Conservation (phyloP, 345 rosid species). For the Mallotus nudiflorus region DNA sequence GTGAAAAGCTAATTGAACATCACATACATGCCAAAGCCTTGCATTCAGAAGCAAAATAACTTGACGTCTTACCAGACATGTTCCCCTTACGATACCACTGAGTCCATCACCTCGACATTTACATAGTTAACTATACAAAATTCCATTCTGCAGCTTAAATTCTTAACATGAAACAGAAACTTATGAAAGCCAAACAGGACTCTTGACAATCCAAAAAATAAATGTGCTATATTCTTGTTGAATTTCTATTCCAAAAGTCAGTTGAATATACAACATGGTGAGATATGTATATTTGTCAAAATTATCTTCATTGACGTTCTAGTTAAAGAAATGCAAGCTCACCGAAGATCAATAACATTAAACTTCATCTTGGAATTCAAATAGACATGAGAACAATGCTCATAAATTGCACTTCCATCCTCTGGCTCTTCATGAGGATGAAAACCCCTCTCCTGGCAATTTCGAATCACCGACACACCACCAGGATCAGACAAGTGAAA, state of each 20-base stretch:
- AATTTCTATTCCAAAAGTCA: background rate
- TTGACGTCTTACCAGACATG: background rate
- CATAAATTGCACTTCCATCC: slow-evolving; percentile 81
- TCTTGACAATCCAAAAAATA: background rate
- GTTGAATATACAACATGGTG: slow-evolving; percentile 12
- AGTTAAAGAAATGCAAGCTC: slow-evolving; percentile 19
- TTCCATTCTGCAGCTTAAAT: background rate
- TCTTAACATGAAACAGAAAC: background rate
- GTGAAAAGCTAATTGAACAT: background rate
- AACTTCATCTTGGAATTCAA: slow-evolving; percentile 65
- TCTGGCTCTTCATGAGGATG: slow-evolving; percentile 94
- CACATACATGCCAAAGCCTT: background rate
- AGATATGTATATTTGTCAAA: background rate
- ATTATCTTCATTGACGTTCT: background rate
- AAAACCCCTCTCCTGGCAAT: slow-evolving; percentile 93
- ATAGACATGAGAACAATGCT: slow-evolving; percentile 91
- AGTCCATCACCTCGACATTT: background rate
- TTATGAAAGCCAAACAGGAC: background rate
- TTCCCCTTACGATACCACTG: background rate
- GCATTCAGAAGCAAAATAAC: background rate
- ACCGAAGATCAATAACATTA: slow-evolving; percentile 91
- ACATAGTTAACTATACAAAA: too few relatives aligned
- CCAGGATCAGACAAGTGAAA: slow-evolving; percentile 93
- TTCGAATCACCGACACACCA: slow-evolving; percentile 82
- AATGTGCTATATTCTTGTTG: background rate